phyloP scores from a whole-genome alignment of 768 basidiomycete species.

The Leccinum barrowsii region DNA sequence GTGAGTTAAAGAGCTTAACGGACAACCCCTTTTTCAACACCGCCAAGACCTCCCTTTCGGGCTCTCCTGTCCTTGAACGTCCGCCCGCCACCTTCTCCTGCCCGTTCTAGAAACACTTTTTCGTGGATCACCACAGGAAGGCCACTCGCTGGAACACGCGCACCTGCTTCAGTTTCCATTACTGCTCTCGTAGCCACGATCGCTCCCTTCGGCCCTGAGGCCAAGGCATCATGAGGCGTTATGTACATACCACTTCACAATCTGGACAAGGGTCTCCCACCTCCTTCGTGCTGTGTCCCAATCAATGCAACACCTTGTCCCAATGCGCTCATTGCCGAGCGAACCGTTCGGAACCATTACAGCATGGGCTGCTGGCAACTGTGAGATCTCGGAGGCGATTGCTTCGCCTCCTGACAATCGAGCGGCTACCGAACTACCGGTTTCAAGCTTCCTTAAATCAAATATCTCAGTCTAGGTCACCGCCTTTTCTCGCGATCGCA shows the following conservation, averaged over 20 bases:
- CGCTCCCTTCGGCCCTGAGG: constrained; percentile 13
- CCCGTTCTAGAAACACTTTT: constrained; percentile 3
- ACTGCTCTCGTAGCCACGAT: constrained; percentile 2
- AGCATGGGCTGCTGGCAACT: constrained; percentile 25
- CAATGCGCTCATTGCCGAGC: constrained; percentile 27
- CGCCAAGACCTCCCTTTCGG: constrained; percentile 11
- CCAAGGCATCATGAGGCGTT: constrained; percentile 7
- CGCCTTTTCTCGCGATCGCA: constrained; percentile 26
- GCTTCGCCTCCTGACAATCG: constrained; percentile 31
- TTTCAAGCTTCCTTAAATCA: constrained; percentile 27
- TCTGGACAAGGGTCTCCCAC: constrained; percentile 7
- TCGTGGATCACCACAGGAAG: constrained; percentile 29
- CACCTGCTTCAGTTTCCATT: constrained; percentile 3
- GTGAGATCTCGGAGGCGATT: constrained; percentile 35
- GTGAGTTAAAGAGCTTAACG: constrained; percentile 44
- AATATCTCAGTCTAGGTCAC: constrained; percentile 26
- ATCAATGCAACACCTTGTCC: constrained; percentile 17
- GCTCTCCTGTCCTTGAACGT: constrained; percentile 13
- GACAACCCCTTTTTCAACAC: constrained; percentile 30
- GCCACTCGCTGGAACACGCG: neutral
- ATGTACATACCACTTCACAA: constrained; percentile 10
- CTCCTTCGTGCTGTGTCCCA: constrained; percentile 19
- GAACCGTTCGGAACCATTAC: constrained; percentile 30
- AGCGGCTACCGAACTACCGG: constrained; percentile 29
- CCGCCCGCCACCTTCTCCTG: neutral